A percentile compares a stretch with the other conserved stretches of the same genome.
Evolutionary conservation across 2,329 filamentous ascomycete genomes (phyloP).

Genomic region (Talaromyces piceae): DNA sequence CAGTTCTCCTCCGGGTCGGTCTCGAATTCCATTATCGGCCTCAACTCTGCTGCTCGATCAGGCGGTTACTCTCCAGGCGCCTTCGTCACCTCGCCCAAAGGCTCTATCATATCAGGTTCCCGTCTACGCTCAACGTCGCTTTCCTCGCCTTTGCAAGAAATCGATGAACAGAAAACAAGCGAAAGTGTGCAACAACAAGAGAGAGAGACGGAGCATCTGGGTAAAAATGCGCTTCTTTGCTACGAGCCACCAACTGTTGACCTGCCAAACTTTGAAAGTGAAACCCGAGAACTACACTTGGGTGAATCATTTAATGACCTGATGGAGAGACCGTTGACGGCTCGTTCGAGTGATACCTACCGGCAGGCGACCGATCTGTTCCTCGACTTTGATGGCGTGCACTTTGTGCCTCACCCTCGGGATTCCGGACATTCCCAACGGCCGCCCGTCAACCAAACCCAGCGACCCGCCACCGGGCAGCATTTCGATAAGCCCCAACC

Average conservation of each 20-base stretch:
- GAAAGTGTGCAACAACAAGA: slow-evolving; percentile 13
- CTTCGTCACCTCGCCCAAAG: slow-evolving; percentile 33
- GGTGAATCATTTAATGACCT: not conserved
- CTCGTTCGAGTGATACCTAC: slow-evolving; percentile 40
- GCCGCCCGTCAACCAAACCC: slow-evolving; percentile 32
- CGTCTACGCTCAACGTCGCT: slow-evolving; percentile 30
- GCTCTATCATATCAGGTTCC: slow-evolving; percentile 35
- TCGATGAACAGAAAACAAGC: slow-evolving; percentile 35
- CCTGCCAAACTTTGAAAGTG: not conserved
- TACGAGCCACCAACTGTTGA: not conserved
- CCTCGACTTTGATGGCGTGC: slow-evolving; percentile 45
- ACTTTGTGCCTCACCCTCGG: slow-evolving; percentile 30
- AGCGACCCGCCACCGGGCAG: slow-evolving; percentile 32
- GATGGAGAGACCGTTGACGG: slow-evolving; percentile 28
- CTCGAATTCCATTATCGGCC: slow-evolving; percentile 34
- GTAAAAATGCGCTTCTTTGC: slow-evolving; percentile 14
- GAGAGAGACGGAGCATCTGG: slow-evolving; percentile 11
- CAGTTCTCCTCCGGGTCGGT: slow-evolving; percentile 31
- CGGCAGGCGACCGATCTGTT: slow-evolving; percentile 39
- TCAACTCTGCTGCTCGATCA: slow-evolving; percentile 29
- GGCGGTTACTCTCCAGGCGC: slow-evolving; percentile 35
- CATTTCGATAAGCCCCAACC: slow-evolving; percentile 41
- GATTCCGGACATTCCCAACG: slow-evolving; percentile 21
- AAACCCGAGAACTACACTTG: not conserved
- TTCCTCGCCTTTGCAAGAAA: slow-evolving; percentile 30